phyloP scores from a whole-genome alignment of 2,329 filamentous ascomycete genomes.

The Cercospora canescens region DNA sequence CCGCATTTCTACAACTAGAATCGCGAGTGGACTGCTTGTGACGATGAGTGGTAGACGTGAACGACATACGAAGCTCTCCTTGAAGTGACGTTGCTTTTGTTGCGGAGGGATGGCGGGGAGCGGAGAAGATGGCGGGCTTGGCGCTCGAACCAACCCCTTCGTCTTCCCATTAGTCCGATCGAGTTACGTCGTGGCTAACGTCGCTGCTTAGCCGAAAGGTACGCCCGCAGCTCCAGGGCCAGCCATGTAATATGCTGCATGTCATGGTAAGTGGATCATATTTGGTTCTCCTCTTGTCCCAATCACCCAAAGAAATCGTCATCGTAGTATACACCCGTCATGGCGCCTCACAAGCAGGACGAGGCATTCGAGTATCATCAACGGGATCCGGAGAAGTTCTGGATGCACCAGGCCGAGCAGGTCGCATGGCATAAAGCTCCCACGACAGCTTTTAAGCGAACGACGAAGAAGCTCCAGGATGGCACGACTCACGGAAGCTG shows the following conservation, averaged over 20 bases:
- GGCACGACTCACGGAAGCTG: conserved; percentile 72
- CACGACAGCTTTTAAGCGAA: conserved; percentile 58
- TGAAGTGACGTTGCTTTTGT: neutral
- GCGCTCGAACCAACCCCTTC: neutral
- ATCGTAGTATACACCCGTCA: neutral
- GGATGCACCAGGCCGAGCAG: conserved; percentile 57
- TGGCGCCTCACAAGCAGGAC: conserved; percentile 36
- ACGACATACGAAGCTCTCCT: neutral
- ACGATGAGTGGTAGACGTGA: too few relatives aligned
- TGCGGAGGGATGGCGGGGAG: neutral
- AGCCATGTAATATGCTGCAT: neutral
- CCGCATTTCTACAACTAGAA: too few relatives aligned
- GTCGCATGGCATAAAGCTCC: conserved; percentile 82
- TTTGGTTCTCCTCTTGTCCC: neutral
- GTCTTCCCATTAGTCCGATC: neutral
- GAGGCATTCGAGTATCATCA: conserved; percentile 36
- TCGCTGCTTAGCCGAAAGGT: neutral
- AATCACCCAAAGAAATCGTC: neutral
- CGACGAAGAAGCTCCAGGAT: conserved; percentile 63
- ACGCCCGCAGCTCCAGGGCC: neutral
- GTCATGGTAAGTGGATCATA: neutral
- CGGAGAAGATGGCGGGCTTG: neutral
- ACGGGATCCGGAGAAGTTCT: conserved; percentile 38
- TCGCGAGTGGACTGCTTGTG: too few relatives aligned
- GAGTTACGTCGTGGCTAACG: neutral